Evolutionary conservation across 805 yeast genomes (phyloP), one percentile per base, ranked within the genome.

Genomic region (Metschnikowia gelsemii): DNA sequence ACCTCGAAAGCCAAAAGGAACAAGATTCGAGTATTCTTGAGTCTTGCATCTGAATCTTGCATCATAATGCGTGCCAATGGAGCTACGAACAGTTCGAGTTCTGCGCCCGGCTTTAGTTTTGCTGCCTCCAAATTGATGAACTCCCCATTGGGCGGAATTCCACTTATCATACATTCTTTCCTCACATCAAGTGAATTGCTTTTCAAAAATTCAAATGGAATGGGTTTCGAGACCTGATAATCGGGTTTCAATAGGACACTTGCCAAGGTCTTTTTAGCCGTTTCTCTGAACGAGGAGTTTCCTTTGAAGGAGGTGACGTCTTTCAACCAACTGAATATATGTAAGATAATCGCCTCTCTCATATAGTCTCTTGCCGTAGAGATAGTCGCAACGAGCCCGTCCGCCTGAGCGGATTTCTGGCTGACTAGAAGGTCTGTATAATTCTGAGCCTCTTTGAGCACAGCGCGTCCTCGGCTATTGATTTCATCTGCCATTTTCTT

Each of bases 381-480:
- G 14, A 84, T 67, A 1, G 83, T 69, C 0, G 84, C 80, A 8
- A 79, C 76, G 37, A 83, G 65, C 0, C 83, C 82, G 38, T 68
- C 70, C 0, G 57, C 55, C 45, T 70, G 75, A 1, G 75, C 75
- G 7, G 58, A 56, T 30, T 61, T 61, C 35, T 69, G 69, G 4
- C 70, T 60, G 6, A 56, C 55, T 4, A 69, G 52, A 5, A 70
- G 48, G 11, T 54, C 54, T 1, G 38, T 20, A 17, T 53, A 51
- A 5, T 45, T 32, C 0, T 49, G 31, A 0, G 73, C 58, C 11
- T 66, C 59, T 38, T 62, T 63, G n/a, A 82, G 49, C 27, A 75
- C 57, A 6, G 78, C 68, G 38, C 80, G 63, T 4, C 87, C 87
- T 32, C 58, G 62, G 1, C 56, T 45, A 46, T 80, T 80, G 36